Base-by-base conservation (phyloP, 2,329 filamentous ascomycete species). In the Monosporascus sp. region DNA sequence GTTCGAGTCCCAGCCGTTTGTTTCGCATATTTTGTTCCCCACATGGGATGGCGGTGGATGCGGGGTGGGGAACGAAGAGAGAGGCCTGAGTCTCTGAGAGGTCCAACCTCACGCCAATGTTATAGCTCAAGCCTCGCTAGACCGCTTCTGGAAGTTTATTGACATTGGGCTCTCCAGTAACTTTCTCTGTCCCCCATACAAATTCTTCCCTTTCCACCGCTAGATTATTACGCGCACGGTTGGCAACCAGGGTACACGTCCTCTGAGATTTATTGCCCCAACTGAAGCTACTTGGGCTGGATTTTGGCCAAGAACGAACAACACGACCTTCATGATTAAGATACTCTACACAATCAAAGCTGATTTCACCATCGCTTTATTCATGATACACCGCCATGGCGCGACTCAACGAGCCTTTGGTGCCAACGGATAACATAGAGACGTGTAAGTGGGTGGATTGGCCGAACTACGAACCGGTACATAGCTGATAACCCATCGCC, bases 371-470 rank as follows among this genome's bases (percentile, higher is more conserved):
- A 22, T 24, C 43, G 24, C 43, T 25, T 25, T 18, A 25, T 46
- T 46, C 20, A 64, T 55, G 60, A 61, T 54, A 60, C 49, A 51
- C 76, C 75, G 69, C 71, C 64, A 93, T 93, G 89, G 89, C 89
- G 74, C 82, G 88, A 74, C 79, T 93, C 62, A 92, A 92, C 74
- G 88, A 91, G 77, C 81, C 82, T 67, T 79, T 83, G 58, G 74
- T 79, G 73, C 80, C 86, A 65, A 78, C 77, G 67, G 88, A 90
- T 72, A 85, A 77, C 67, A 72, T 90, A 61, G 88, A 92, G 68
- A 84, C 80, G 67, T 75, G 88, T 90, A 77, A 70, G 86, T 80
- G 57, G 22, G 38, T 25, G 39, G 18, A 20, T 49, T 22, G 9
- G 20, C 9, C 31, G 8, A 2, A 46, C 17, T 3, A 25, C 27